Percentiles rank a stretch among this genome's conserved stretches.
phyloP scores from a whole-genome alignment of 202 grass and related monocot genomes.

The Zizania palustris region DNA sequence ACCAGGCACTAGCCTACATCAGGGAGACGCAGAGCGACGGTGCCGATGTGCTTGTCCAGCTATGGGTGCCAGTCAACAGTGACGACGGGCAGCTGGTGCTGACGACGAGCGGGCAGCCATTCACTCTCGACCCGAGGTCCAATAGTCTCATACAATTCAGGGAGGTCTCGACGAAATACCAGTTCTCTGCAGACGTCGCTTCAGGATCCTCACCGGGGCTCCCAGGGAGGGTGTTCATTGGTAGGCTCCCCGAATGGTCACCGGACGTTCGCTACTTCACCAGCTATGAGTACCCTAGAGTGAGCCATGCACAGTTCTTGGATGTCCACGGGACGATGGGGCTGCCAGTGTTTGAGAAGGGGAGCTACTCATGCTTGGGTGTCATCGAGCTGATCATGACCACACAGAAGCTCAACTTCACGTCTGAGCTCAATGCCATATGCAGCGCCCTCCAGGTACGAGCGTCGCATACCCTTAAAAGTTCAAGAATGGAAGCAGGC shows the following conservation, averaged over 20 bases:
- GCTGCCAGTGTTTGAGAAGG: constrained; percentile 79
- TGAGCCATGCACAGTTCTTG: constrained; percentile 57
- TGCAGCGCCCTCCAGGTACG: constrained; percentile 91
- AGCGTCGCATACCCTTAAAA: constrained; percentile 40
- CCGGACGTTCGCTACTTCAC: constrained; percentile 83
- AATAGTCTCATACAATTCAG: constrained; percentile 76
- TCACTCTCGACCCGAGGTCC: constrained; percentile 58
- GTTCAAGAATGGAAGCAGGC: constrained; percentile 14
- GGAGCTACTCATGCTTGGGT: constrained; percentile 64
- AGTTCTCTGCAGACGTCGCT: constrained; percentile 70
- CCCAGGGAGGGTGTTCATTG: constrained; percentile 84
- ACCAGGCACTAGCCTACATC: constrained; percentile 61
- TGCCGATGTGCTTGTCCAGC: constrained; percentile 73
- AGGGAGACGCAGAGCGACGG: constrained; percentile 62
- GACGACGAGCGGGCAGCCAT: constrained; percentile 74
- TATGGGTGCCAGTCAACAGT: constrained; percentile 73
- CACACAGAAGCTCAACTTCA: constrained; percentile 80
- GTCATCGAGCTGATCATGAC: constrained; percentile 94
- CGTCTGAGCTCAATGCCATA: constrained; percentile 77
- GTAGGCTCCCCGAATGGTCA: constrained; percentile 88
- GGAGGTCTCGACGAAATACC: constrained; percentile 65
- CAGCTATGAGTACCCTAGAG: constrained; percentile 74
- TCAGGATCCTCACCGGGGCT: constrained; percentile 63
- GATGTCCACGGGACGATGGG: constrained; percentile 85
- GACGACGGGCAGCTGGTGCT: constrained; percentile 61